A percentile compares a stretch with the other conserved stretches of the same genome.
Evolutionary conservation across 2,329 filamentous ascomycete species (phyloP).

Genomic region (Hypoxylon sp.): DNA sequence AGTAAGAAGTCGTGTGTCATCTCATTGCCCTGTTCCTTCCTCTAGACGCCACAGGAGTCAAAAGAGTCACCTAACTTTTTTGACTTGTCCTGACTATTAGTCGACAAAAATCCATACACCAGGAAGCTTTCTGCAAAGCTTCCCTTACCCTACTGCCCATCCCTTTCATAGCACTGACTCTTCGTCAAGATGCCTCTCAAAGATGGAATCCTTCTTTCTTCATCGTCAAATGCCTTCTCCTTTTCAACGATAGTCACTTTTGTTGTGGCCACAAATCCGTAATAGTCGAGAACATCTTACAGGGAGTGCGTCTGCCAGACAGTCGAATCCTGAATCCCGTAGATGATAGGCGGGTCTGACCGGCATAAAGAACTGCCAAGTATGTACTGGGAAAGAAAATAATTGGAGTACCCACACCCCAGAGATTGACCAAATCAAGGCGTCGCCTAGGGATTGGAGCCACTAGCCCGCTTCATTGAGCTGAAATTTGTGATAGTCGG

Average conservation of each 20-base stretch:
- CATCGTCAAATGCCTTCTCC: slow-evolving; percentile 28
- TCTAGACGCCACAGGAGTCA: slow-evolving; percentile 46
- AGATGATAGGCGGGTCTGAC: slow-evolving; percentile 30
- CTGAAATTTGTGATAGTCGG: slow-evolving; percentile 14
- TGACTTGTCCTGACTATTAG: slow-evolving; percentile 35
- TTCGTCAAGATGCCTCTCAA: slow-evolving; percentile 19
- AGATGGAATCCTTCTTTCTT: slow-evolving; percentile 9
- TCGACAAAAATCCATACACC: slow-evolving; percentile 44
- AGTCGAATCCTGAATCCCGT: slow-evolving; percentile 8
- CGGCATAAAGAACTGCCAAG: slow-evolving; percentile 39
- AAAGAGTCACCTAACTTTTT: slow-evolving; percentile 30
- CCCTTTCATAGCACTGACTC: slow-evolving; percentile 13
- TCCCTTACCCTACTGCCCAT: slow-evolving; percentile 17
- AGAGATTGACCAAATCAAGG: slow-evolving; percentile 19
- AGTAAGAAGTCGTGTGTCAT: slow-evolving; percentile 44
- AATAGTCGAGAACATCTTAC: slow-evolving; percentile 9
- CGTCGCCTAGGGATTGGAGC: slow-evolving; percentile 15
- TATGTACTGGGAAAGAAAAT: slow-evolving; percentile 51
- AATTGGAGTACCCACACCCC: slow-evolving; percentile 19
- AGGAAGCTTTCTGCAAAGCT: slow-evolving; percentile 22
- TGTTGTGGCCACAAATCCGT: slow-evolving; percentile 15
- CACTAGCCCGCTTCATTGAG: slow-evolving; percentile 18
- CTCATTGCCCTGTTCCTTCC: slow-evolving; percentile 45
- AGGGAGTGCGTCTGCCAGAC: not conserved
- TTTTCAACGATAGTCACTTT: slow-evolving; percentile 18